A percentile compares a stretch with the other conserved stretches of the same genome.
phyloP scores from a whole-genome alignment of 306 rosid genomes.

The Fragaria nilgerrensis region DNA sequence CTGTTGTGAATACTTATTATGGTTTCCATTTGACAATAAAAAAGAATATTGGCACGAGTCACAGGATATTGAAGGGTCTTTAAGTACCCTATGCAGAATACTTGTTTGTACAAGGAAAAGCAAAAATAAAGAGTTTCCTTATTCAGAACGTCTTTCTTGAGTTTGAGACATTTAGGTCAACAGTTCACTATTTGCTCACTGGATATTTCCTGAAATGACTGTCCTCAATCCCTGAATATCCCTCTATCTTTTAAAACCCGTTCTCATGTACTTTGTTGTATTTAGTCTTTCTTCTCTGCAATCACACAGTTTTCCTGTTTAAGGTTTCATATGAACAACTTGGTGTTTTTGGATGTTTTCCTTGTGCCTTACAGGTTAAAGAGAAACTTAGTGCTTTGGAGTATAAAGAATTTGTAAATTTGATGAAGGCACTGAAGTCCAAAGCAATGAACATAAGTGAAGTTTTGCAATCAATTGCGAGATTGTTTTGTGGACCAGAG shows the following conservation, averaged over 20 bases:
- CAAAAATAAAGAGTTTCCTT: background rate
- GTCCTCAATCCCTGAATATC: background rate
- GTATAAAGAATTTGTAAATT: conserved; percentile 69
- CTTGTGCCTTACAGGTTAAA: conserved; percentile 56
- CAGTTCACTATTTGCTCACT: background rate
- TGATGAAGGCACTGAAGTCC: conserved; percentile 84
- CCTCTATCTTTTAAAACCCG: background rate
- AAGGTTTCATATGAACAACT: conserved; percentile 16
- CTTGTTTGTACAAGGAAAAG: background rate
- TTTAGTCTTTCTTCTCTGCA: background rate
- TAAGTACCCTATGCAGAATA: background rate
- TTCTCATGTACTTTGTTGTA: no score
- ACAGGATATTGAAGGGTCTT: background rate
- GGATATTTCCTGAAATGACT: background rate
- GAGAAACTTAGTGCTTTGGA: conserved; percentile 71
- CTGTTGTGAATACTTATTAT: background rate
- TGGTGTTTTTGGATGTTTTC: conserved; percentile 16
- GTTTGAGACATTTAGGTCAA: background rate
- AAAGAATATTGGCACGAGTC: background rate
- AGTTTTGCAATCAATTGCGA: conserved; percentile 68
- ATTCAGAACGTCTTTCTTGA: background rate
- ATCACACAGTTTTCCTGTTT: background rate
- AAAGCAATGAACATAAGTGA: conserved; percentile 75
- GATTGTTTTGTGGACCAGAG: conserved; percentile 74
- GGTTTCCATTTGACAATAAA: background rate